phyloP scores from a whole-genome alignment of 2,329 filamentous ascomycete genomes.

The Myrmaecium sp. region DNA sequence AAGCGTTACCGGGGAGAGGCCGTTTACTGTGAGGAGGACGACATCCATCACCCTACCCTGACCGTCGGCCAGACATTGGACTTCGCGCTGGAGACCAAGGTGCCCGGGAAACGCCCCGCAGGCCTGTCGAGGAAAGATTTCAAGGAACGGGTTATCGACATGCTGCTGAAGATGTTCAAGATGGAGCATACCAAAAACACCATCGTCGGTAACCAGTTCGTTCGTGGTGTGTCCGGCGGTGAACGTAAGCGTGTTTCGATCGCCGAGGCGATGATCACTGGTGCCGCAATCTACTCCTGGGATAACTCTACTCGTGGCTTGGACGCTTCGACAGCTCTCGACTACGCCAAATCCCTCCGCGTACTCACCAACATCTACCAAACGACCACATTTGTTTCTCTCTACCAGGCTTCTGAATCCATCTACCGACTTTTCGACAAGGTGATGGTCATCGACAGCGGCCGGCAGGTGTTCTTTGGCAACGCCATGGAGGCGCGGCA shows the following conservation, averaged over 20 bases:
- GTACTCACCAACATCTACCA: conserved; percentile 66
- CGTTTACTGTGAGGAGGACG: conserved; percentile 75
- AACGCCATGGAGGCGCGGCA: conserved; percentile 46
- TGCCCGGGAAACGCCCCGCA: conserved; percentile 60
- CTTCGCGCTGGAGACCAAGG: conserved; percentile 73
- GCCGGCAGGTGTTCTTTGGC: conserved; percentile 61
- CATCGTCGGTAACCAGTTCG: conserved; percentile 65
- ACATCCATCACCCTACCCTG: conserved; percentile 69
- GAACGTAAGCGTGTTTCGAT: conserved; percentile 71
- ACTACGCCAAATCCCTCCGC: conserved; percentile 31
- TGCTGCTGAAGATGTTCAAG: conserved; percentile 80
- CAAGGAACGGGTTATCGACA: conserved; percentile 56
- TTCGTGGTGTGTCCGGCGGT: conserved; percentile 64
- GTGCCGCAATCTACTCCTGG: conserved; percentile 54
- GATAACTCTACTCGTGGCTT: conserved; percentile 31
- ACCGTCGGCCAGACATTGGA: conserved; percentile 76
- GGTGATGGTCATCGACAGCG: conserved; percentile 63
- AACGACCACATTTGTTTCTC: conserved; percentile 67
- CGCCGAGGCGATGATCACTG: conserved; percentile 64
- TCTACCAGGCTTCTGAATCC: conserved; percentile 75
- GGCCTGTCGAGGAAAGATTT: conserved; percentile 58
- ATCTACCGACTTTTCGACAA: conserved; percentile 72
- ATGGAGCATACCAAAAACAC: conserved; percentile 80
- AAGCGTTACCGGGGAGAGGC: conserved; percentile 64
- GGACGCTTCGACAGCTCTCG: conserved; percentile 31